Evolutionary conservation across 148 eudicot species (phyloP), one percentile per base, ranked within the genome.

Genomic region (Amaranthus hypochondriacus): DNA sequence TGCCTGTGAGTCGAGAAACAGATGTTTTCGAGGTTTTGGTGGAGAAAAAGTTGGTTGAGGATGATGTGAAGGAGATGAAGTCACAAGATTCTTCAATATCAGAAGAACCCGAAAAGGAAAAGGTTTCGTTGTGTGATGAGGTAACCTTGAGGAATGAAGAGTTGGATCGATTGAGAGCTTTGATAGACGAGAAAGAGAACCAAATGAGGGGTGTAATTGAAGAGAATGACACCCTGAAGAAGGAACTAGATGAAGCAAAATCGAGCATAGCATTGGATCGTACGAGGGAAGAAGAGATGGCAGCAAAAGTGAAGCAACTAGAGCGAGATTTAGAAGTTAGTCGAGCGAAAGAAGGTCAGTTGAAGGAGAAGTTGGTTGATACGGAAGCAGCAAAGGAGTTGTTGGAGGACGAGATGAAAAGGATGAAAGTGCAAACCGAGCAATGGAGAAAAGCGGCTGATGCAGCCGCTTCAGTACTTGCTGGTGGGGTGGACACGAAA

Each of bases 371-470:
- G 77, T 68, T 92, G 43, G 75, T 83, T 75, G 84, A 66, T 0
- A 72, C 68, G 4, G 87, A 85, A 76, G 83, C 67, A 6, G 87
- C 77, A 28, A 90, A 84, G 69, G 87, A 83, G 63, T 85, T 74
- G 15, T 18, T 95, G 64, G 96, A 90, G 78, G 50, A 53, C 1
- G 99, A 95, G 84, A 92, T 92, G 99, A 95, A 78, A 80, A 90
- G 77, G 82, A 86, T 95, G 73, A 90, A 87, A 48, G 90, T 95
- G 9, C 99, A 92, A 73, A 92, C 97, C 3, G 99, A 95, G 82
- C 99, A 95, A 67, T 95, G 99, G 99, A 85, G 96, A 69, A 95
- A 95, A 78, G 99, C 99, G 0, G 97, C 95, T 2, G 95, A 92
- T 76, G 97, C 95, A 55, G 97, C 97, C 15, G 97, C 97, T 1